Conservation (phyloP, 2,329 filamentous ascomycete genomes). For the Colletotrichum sp. region DNA sequence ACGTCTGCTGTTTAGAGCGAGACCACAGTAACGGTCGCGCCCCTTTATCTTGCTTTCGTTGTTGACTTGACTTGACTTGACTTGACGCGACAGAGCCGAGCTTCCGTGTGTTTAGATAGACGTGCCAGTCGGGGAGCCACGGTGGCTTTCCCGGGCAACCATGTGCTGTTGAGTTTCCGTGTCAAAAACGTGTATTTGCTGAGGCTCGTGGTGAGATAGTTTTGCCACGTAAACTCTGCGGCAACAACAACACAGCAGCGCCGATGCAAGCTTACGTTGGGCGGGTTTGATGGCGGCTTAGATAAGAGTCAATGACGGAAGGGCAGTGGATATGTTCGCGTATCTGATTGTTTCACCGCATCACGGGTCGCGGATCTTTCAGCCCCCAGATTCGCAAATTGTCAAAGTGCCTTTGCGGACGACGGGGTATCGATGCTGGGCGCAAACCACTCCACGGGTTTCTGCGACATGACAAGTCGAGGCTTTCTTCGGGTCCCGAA, state of each 20-base stretch:
- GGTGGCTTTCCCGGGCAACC: not conserved
- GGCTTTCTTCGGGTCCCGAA: not conserved
- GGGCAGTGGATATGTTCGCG: not conserved
- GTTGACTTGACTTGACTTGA: not conserved
- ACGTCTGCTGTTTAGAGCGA: not conserved
- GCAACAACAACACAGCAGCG: not conserved
- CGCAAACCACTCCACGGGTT: not conserved
- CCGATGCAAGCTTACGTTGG: not conserved
- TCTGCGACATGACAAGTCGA: constrained; percentile 1
- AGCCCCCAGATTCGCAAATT: not conserved
- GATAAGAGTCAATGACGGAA: not conserved
- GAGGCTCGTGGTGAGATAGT: not conserved
- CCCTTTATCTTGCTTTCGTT: not conserved
- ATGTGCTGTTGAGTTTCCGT: not conserved
- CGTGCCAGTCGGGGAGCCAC: not conserved
- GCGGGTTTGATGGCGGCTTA: not conserved
- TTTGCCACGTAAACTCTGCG: not conserved
- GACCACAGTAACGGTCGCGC: not conserved
- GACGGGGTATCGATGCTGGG: not conserved
- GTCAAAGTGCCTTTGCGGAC: not conserved
- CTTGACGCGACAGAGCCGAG: not conserved
- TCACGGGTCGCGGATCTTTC: not conserved
- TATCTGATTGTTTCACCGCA: not conserved
- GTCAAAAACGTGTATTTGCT: not conserved
- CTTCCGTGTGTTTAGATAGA: not conserved